Evolutionary conservation across 306 rosid genomes (phyloP).

Genomic region (Cicer bijugum): DNA sequence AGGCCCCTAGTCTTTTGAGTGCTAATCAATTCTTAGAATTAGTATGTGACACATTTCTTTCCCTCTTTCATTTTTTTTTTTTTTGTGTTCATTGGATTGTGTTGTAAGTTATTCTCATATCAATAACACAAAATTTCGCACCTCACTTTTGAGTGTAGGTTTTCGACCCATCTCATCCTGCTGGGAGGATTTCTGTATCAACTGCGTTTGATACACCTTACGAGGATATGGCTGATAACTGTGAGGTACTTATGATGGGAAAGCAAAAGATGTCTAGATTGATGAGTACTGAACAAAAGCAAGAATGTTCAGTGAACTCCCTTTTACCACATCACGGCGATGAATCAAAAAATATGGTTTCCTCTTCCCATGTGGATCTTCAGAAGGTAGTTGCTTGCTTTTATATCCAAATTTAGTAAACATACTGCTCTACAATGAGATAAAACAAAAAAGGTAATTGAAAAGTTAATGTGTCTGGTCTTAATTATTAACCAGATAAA

Average conservation of each 20-base stretch:
- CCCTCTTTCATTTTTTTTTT: conserved; percentile 36
- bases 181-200: conserved; percentile 66
- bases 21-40: conserved; percentile 89
- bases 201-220: conserved; percentile 61
- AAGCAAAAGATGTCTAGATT: conserved; percentile 79
- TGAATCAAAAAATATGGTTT: conserved; percentile 45
- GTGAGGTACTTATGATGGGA: conserved; percentile 76
- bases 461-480: no score
- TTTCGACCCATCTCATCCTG: conserved; percentile 69
- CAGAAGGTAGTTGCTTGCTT: conserved; percentile 54
- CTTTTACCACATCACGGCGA: conserved; percentile 44
- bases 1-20: conserved; percentile 60
- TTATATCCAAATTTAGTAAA: conserved; percentile 12
- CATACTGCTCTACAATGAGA: background rate
- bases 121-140: conserved; percentile 28
- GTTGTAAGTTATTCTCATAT: conserved; percentile 33
- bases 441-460: no score
- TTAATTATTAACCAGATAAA: no score
- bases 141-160: conserved; percentile 53
- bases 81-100: conserved; percentile 37
- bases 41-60: conserved; percentile 59
- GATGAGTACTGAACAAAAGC: conserved; percentile 59
- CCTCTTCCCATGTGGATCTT: conserved; percentile 33
- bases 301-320: conserved; percentile 45
- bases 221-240: conserved; percentile 80